Evolutionary conservation across 129 eudicot genomes (phyloP), one percentile per base, ranked within the genome.

Genomic region (Pittosporum tobira): DNA sequence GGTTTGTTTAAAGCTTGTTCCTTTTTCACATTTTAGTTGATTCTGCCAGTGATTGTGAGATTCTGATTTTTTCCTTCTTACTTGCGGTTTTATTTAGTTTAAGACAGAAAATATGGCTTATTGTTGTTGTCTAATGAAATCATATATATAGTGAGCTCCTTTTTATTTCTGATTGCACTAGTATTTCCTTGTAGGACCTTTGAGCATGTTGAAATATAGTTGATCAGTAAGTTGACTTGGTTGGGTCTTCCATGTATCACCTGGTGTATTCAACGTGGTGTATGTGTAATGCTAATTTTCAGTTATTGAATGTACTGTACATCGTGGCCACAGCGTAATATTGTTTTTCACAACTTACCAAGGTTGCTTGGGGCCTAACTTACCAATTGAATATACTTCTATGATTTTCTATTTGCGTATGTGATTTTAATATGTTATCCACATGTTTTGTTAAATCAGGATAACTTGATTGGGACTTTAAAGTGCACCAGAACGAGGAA

Each of bases 401-500:
- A 34, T 34, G 13, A 34, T 34, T 34, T 16, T 59, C 5, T 38
- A 13, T 61, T 27, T 21, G n/a, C n/a, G n/a, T 27, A 9, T 51
- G 48, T 62, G 48, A 40, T 40, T 4, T 40, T 40, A 14, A 40
- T 40, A 10, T 12, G 14, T 10, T 40, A 10, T 40, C n/a, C 11
- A 10, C 14, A 10, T 63, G 14, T 55, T 64, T 64, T 72, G 60
- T 59, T 69, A 69, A 68, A 67, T 61, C 68, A 81, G 79, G 80
- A 40, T n/a, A 24, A 53, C 6, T 23, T 16, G 59, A 29, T 29
- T 15, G 43, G 52, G 1, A 3, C 5, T 27, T 30, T 34, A 14
- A 48, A 15, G 43, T 34, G 23, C 61, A 4, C 26, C 34, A 49
- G 36, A 16, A 62, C 20, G 27, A n/a, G 51, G 29, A 23, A 56